A percentile compares a stretch with the other conserved stretches of the same genome.
phyloP scores from a whole-genome alignment of 352 stramenopile species.

The Phytopythium helicoides region DNA sequence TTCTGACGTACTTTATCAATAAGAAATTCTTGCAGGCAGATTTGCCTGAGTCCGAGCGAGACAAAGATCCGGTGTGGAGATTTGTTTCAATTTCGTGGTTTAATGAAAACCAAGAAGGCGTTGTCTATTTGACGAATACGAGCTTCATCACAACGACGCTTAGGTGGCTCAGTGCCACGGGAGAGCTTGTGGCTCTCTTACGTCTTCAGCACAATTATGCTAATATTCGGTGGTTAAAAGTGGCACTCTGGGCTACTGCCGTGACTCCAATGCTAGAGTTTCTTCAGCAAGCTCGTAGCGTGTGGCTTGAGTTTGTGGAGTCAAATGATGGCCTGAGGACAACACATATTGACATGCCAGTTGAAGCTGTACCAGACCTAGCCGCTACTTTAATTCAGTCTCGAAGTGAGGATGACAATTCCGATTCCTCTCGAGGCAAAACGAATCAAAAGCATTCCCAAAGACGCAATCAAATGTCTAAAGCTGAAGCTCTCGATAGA shows the following conservation, averaged over 20 bases:
- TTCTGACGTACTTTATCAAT: conserved; percentile 59
- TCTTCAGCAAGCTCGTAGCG: conserved; percentile 43
- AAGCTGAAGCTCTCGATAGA: too few relatives aligned
- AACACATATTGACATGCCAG: neutral
- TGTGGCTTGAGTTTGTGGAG: conserved; percentile 45
- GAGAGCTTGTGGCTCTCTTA: too few relatives aligned
- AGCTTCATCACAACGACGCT: conserved; percentile 39
- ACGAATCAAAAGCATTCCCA: too few relatives aligned
- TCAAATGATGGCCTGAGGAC: conserved; percentile 10
- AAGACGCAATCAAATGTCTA: too few relatives aligned
- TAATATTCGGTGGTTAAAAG: conserved; percentile 32
- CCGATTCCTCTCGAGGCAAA: too few relatives aligned
- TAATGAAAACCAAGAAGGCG: conserved; percentile 31
- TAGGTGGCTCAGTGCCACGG: too few relatives aligned
- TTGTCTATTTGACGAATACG: conserved; percentile 38
- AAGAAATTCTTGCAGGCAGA: conserved; percentile 52
- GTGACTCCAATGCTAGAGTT: conserved; percentile 45
- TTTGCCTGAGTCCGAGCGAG: conserved; percentile 44
- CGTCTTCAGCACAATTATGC: too few relatives aligned
- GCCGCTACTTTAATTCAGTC: too few relatives aligned
- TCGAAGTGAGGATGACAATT: too few relatives aligned
- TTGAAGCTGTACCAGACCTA: neutral
- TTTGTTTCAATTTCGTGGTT: conserved; percentile 28
- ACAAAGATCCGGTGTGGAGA: conserved; percentile 43
- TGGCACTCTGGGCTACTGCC: conserved; percentile 30